Percentiles rank a stretch among this genome's conserved stretches.
Evolutionary conservation across 2,329 filamentous ascomycete genomes (phyloP).

Genomic region (Colletotrichum lentis): DNA sequence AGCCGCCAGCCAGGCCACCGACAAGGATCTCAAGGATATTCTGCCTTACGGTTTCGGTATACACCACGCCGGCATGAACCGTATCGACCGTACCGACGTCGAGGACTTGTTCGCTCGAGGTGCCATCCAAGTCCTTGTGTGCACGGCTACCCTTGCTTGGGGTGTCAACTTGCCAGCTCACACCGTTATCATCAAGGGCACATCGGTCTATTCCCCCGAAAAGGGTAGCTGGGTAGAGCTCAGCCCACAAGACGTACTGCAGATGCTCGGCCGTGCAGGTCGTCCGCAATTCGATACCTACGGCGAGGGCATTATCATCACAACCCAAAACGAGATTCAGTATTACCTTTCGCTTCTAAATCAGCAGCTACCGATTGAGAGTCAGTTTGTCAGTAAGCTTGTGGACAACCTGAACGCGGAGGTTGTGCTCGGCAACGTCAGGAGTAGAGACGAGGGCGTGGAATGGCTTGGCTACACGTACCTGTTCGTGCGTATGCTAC

Average conservation of each 20-base stretch:
- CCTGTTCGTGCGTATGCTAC: conserved; percentile 95
- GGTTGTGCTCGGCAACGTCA: conserved; percentile 91
- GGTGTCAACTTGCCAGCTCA: conserved; percentile 98
- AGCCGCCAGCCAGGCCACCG: conserved; percentile 82
- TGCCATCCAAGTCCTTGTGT: conserved; percentile 92
- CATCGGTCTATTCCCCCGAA: conserved; percentile 96
- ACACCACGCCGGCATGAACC: conserved; percentile 96
- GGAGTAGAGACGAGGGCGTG: conserved; percentile 93
- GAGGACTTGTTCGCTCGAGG: conserved; percentile 94
- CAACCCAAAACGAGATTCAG: conserved; percentile 91
- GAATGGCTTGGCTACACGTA: conserved; percentile 99
- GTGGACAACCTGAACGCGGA: conserved; percentile 98
- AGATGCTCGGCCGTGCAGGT: conserved; percentile 98
- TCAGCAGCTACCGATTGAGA: conserved; percentile 96
- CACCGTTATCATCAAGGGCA: conserved; percentile 98
- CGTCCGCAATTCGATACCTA: conserved; percentile 97
- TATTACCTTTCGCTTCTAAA: conserved; percentile 98
- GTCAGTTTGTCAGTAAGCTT: conserved; percentile 90
- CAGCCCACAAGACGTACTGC: conserved; percentile 94
- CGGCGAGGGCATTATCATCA: conserved; percentile 98
- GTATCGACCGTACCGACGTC: conserved; percentile 92
- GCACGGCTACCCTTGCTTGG: conserved; percentile 98
- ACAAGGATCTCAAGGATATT: conserved; percentile 90
- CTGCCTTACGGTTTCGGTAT: conserved; percentile 97
- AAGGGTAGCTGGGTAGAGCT: conserved; percentile 99